Conservation (phyloP, 1,284 basidiomycete species). For the Tilletia indica region DNA sequence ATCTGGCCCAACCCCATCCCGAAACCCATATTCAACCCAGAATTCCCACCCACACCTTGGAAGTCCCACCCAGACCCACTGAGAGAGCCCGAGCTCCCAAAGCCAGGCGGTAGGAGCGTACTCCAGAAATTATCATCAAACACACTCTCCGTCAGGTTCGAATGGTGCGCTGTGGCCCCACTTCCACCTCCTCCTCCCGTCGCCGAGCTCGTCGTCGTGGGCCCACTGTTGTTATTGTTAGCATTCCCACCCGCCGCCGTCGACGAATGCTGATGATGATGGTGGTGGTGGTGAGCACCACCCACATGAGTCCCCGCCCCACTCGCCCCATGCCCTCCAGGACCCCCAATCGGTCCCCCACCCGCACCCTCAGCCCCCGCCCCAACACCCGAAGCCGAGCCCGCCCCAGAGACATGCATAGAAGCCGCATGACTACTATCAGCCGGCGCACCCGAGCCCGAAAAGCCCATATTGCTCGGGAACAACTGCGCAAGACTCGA, state of each 20-base stretch:
- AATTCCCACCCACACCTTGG: not conserved
- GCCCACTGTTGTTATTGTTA: constrained; percentile 11
- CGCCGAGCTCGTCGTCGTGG: constrained; percentile 20
- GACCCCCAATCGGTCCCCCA: too few species aligned
- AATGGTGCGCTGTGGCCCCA: too few species aligned
- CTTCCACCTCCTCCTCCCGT: not conserved
- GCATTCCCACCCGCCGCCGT: not conserved
- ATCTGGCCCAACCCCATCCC: not conserved
- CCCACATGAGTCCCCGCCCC: too few species aligned
- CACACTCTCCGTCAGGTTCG: constrained; percentile 7
- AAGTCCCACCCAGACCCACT: constrained; percentile 7
- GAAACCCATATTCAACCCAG: not conserved
- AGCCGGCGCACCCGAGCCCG: not conserved
- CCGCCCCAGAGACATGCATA: not conserved
- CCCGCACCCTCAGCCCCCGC: too few species aligned
- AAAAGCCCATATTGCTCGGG: constrained; percentile 15
- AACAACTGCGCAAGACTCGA: constrained; percentile 4
- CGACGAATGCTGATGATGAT: not conserved
- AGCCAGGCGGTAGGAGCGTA: constrained; percentile 42
- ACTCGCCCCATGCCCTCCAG: too few species aligned
- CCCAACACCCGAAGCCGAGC: too few species aligned
- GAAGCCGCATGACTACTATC: constrained; percentile 15
- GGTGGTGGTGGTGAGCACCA: not conserved
- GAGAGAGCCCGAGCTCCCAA: constrained; percentile 22
- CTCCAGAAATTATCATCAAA: constrained; percentile 44